A percentile compares a stretch with the other conserved stretches of the same genome.
Conservation (phyloP, 495 filamentous ascomycete species). For the Penicillium coffeae region DNA sequence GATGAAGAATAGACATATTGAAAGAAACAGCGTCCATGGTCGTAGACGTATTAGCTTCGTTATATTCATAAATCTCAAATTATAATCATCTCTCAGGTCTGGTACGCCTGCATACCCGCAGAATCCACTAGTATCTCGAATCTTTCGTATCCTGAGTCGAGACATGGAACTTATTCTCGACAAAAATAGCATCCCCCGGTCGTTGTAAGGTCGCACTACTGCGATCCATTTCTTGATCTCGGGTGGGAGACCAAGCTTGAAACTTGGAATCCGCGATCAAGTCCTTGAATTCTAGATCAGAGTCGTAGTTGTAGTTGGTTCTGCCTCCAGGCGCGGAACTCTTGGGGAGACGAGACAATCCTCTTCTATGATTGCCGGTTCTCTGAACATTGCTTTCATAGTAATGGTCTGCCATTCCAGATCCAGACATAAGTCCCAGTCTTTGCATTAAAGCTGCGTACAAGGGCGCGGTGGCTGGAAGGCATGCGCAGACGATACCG, state of each 20-base stretch:
- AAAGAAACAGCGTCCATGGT: too few relatives aligned
- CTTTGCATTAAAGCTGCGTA: background rate
- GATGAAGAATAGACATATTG: too few relatives aligned
- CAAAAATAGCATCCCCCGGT: background rate
- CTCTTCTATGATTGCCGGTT: background rate
- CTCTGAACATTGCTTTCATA: background rate
- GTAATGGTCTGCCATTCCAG: background rate
- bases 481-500: constrained; percentile 4
- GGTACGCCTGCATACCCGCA: too few relatives aligned
- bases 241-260: background rate
- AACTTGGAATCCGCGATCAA: background rate
- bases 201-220: background rate
- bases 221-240: background rate
- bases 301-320: background rate
- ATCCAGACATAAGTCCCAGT: background rate
- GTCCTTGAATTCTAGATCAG: background rate
- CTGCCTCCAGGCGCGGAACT: background rate
- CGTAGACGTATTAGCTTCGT: too few relatives aligned
- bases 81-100: too few relatives aligned
- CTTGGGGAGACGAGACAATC: background rate
- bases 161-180: background rate
- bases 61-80: too few relatives aligned
- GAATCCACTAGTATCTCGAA: background rate
- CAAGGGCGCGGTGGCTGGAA: background rate
- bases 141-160: background rate